phyloP scores from a whole-genome alignment of 2,329 filamentous ascomycete species.

The Helminthosporium solani region DNA sequence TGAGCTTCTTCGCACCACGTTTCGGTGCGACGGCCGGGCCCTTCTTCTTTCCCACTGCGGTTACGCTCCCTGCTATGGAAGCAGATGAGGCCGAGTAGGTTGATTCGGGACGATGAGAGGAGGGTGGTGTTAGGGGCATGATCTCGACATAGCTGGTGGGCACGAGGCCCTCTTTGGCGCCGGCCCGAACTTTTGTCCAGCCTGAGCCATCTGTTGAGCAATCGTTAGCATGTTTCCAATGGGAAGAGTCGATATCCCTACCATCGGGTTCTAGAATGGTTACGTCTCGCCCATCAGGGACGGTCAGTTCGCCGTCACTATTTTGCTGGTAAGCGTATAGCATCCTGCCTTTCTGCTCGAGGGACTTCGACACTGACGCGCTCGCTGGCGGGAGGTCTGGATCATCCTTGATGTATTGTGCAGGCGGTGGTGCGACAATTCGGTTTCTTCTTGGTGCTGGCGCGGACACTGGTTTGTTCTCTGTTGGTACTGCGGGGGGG shows the following conservation, averaged over 20 bases:
- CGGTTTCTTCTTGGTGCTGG: constrained; percentile 53
- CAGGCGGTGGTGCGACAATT: constrained; percentile 83
- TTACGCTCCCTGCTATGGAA: constrained; percentile 59
- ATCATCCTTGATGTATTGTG: constrained; percentile 73
- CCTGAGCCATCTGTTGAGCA: constrained; percentile 73
- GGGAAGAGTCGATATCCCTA: constrained; percentile 51
- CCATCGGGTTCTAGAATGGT: constrained; percentile 81
- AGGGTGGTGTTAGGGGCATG: constrained; percentile 46
- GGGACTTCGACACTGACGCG: constrained; percentile 19
- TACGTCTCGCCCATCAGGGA: constrained; percentile 77
- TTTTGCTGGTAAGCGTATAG: constrained; percentile 81
- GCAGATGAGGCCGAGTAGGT: constrained; percentile 77
- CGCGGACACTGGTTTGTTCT: constrained; percentile 38
- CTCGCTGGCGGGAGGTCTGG: constrained; percentile 44
- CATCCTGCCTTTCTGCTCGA: constrained; percentile 79
- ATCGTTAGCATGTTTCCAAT: constrained; percentile 19
- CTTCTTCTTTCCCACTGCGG: constrained; percentile 68
- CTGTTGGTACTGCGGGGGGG: constrained; percentile 20
- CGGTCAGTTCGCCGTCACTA: constrained; percentile 77
- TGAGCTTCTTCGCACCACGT: constrained; percentile 88
- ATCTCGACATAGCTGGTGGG: constrained; percentile 83
- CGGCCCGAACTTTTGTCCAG: constrained; percentile 81
- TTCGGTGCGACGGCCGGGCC: constrained; percentile 88
- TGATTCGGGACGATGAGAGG: constrained; percentile 51
- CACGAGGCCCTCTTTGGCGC: constrained; percentile 78